These are phyloP conservation scores for Limonium bicolor DNA, from an alignment of 148 eudicot genomes.

Conservation along the genomic window DNA sequence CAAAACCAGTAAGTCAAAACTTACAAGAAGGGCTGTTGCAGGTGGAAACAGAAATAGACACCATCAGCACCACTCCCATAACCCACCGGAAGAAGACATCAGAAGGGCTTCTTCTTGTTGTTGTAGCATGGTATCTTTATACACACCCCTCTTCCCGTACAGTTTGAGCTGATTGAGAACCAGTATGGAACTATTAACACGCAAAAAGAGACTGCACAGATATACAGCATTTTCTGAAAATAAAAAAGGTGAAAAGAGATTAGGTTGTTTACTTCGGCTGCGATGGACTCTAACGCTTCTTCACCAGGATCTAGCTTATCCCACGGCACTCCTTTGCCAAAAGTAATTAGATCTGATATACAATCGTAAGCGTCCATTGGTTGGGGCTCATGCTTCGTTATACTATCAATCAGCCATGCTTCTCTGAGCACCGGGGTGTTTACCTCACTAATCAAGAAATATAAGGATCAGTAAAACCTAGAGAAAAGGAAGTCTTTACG, in stretches of 20 bases:
- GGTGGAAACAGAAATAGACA: too few species aligned
- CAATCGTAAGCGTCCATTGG: slow-evolving; percentile 61
- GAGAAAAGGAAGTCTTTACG: too few species aligned
- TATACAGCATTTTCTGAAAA: too few species aligned
- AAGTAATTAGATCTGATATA: slow-evolving; percentile 37
- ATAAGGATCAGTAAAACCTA: too few species aligned
- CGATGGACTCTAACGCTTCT: slow-evolving; percentile 48
- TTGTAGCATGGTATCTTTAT: slow-evolving; percentile 64
- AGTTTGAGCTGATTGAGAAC: slow-evolving; percentile 56
- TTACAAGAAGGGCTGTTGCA: too few species aligned
- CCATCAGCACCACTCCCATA: too few species aligned
- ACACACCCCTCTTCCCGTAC: slow-evolving; percentile 79
- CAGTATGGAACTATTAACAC: too few species aligned
- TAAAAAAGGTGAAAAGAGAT: background rate
- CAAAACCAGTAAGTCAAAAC: too few species aligned
- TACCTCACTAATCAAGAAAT: too few species aligned
- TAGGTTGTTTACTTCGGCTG: slow-evolving; percentile 48
- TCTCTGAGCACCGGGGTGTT: slow-evolving; percentile 61
- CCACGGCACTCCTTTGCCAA: slow-evolving; percentile 51
- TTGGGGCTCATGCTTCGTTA: slow-evolving; percentile 44
- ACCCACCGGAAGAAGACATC: too few species aligned
- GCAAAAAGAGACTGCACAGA: too few species aligned
- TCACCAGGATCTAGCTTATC: slow-evolving; percentile 47
- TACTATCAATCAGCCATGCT: slow-evolving; percentile 66
- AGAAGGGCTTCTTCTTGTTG: slow-evolving; percentile 45